Conservation (phyloP, 2,329 filamentous ascomycete species). For the Cordyceps fumosorosea region DNA sequence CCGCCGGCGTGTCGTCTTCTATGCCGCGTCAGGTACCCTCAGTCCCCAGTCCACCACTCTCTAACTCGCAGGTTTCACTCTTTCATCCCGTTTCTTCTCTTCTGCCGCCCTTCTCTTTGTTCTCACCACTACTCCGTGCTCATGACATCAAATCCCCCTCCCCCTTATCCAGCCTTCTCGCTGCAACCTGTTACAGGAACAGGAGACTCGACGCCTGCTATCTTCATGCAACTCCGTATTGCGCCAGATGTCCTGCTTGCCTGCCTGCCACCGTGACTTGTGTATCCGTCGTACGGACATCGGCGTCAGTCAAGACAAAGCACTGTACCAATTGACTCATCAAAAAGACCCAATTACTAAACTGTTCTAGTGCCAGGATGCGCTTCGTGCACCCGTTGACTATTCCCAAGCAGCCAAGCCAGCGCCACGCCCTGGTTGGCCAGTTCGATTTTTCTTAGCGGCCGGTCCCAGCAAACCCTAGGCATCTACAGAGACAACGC, state of each 20-base stretch:
- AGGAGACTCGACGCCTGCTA: background rate
- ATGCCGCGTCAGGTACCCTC: background rate
- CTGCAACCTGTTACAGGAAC: background rate
- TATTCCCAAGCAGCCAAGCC: background rate
- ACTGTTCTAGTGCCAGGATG: too few relatives aligned
- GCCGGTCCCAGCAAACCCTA: background rate
- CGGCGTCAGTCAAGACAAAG: background rate
- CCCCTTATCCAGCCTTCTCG: background rate
- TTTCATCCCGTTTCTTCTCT: background rate
- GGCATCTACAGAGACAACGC: background rate
- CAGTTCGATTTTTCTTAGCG: too few relatives aligned
- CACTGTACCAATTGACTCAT: too few relatives aligned
- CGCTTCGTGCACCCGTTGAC: background rate
- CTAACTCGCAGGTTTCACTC: background rate
- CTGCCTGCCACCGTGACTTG: background rate
- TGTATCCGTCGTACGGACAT: background rate
- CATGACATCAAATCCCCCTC: background rate
- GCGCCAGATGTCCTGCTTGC: background rate
- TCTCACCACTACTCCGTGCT: background rate
- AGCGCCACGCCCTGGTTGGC: background rate
- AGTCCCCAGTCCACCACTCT: slow-evolving; percentile 2
- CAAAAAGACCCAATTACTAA: too few relatives aligned
- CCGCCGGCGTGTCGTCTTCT: background rate
- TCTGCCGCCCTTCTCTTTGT: background rate
- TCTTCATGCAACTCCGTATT: background rate